Evolutionary conservation across 345 rosid genomes (phyloP).

Genomic region (Brassica juncea): DNA sequence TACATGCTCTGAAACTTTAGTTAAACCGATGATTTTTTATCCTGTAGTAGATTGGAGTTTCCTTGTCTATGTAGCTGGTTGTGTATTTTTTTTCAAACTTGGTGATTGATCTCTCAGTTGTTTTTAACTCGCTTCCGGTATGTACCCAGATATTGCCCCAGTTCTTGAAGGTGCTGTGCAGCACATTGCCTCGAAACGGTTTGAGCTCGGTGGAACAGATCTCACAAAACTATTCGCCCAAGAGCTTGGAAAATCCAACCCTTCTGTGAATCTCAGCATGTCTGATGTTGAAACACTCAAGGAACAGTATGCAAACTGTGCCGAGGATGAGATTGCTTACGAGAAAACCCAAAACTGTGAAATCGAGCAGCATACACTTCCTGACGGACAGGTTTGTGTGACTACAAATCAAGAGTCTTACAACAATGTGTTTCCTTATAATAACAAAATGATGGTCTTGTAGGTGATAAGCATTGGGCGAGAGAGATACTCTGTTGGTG

Average conservation of each 20-base stretch:
- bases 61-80: constrained; percentile 9
- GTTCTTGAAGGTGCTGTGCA: constrained; percentile 99
- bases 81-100: neutral
- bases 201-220: constrained; percentile 87
- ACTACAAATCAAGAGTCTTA: constrained; percentile 10
- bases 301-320: constrained; percentile 78
- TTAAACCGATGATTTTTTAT: neutral
- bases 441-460: constrained; percentile 25
- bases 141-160: constrained; percentile 83
- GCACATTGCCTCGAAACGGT: constrained; percentile 92
- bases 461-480: constrained; percentile 91
- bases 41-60: neutral
- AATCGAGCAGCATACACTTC: constrained; percentile 82
- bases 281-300: constrained; percentile 76
- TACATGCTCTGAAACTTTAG: neutral
- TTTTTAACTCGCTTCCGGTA: constrained; percentile 17
- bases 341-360: constrained; percentile 51
- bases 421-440: neutral
- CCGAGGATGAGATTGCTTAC: constrained; percentile 83
- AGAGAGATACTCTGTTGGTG: constrained; percentile 87
- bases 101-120: neutral
- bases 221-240: constrained; percentile 77
- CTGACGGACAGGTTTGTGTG: constrained; percentile 89
- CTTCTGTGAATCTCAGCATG: constrained; percentile 56
- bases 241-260: constrained; percentile 85